Percentiles rank a stretch among this genome's conserved stretches.
phyloP scores from a whole-genome alignment of 2,329 filamentous ascomycete species.

The Kalmusia sp. region DNA sequence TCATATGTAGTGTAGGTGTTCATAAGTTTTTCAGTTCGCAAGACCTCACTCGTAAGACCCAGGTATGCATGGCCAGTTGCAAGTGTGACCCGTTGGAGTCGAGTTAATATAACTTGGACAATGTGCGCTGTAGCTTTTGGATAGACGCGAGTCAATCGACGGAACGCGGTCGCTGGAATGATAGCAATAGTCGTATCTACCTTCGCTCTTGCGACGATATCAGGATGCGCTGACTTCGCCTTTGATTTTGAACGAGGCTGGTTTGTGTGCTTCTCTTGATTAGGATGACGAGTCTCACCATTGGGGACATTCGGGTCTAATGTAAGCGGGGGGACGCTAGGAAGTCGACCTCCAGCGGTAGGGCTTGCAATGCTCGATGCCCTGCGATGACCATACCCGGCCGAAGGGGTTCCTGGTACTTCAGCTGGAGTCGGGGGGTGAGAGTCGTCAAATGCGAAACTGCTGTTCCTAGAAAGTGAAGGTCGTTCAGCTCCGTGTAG shows the following conservation, averaged over 20 bases:
- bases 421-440: constrained; percentile 38
- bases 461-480: constrained; percentile 34
- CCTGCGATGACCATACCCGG: constrained; percentile 31
- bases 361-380: constrained; percentile 44
- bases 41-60: constrained; percentile 86
- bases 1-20: constrained; percentile 91
- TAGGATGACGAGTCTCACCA: constrained; percentile 28
- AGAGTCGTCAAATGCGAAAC: constrained; percentile 42
- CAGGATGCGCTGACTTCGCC: constrained; percentile 85
- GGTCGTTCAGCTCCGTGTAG: constrained; percentile 23
- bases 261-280: constrained; percentile 21
- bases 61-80: constrained; percentile 95
- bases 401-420: constrained; percentile 21
- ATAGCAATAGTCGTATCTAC: constrained; percentile 98
- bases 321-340: constrained; percentile 76
- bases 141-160: constrained; percentile 89
- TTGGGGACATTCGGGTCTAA: constrained; percentile 60
- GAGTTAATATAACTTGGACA: constrained; percentile 93
- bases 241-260: constrained; percentile 51
- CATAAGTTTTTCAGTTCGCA: constrained; percentile 93
- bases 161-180: constrained; percentile 95
- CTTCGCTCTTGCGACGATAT: constrained; percentile 94
- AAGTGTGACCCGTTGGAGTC: constrained; percentile 92
- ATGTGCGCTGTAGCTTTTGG: constrained; percentile 97
- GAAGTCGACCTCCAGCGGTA: constrained; percentile 45